Base-by-base conservation (phyloP, 2,329 filamentous ascomycete species). In the Proliferodiscus dingleyae region DNA sequence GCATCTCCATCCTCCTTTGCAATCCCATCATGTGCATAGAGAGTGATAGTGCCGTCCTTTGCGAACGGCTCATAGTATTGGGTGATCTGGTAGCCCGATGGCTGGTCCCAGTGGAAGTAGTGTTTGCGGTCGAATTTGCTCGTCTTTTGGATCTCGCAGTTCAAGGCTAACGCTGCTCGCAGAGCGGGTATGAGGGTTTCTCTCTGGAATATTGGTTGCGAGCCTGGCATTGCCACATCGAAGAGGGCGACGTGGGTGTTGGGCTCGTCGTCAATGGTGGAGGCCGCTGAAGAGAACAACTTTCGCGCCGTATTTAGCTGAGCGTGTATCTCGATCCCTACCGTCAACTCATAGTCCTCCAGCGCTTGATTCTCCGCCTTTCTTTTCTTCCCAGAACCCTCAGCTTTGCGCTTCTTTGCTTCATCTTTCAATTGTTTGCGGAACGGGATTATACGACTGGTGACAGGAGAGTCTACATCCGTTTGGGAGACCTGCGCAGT, bases 51-150 rank as follows among this genome's bases (percentile, higher is more conserved):
- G 2, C 93, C 93, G 57, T 89, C 74, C 49, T 74, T 80, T 1
- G 81, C 81, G 55, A 85, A 80, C 0, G 81, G 81, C 47, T 81
- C 71, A 65, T 97, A 96, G 69, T 91, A 97, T 63, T 98, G 93
- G 2, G 93, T 98, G 52, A 98, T 95, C 66, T 98, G 93, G 66
- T 98, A 98, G 0, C 93, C 93, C 0, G 88, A 79, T 1, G 93
- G 93, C 66, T 98, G 93, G 66, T 98, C 93, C 79, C 93, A 95
- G 72, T 96, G 95, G 67, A 98, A 97, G 68, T 98, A 98, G 67
- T 98, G 93, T 66, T 98, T 98, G 53, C 93, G 78, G 66, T 98
- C 93, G 68, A 96, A 98, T 43, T 80, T 80, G 65, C 89, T 95
- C 56, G 79, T 75, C 1, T 68, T 72, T 62, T 94, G 85, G 42